phyloP scores from a whole-genome alignment of 208 protist genomes.

The Strigomonas culicis region DNA sequence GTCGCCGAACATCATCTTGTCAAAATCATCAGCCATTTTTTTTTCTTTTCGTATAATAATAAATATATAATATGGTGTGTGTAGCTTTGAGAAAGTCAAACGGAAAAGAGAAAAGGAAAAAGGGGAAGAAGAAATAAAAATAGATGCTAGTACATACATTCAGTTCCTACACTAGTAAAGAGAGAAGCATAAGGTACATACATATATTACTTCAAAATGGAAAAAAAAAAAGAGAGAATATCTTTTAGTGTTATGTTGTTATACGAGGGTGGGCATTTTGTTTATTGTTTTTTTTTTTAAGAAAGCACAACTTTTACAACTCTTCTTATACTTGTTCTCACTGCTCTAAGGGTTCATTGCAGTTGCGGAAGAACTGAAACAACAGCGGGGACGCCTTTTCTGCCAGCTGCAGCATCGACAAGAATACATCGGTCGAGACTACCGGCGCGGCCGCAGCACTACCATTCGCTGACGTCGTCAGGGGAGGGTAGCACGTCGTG shows the following conservation, averaged over 20 bases:
- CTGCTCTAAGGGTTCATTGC: conserved; percentile 52
- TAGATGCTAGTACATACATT: background rate
- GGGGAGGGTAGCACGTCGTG: background rate
- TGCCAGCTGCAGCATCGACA: conserved; percentile 50
- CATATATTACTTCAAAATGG: conserved; percentile 3
- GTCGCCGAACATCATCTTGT: conserved; percentile 34
- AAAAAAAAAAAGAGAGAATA: conserved; percentile 19
- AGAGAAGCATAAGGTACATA: conserved; percentile 3
- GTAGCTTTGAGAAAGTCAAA: conserved; percentile 17
- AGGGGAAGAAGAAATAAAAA: conserved; percentile 3
- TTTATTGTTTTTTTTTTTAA: background rate
- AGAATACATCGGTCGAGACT: conserved; percentile 28
- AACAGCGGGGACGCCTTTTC: conserved; percentile 49
- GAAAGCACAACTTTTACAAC: background rate
- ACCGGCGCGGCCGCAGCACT: background rate
- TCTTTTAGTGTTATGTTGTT: background rate
- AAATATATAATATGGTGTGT: no score
- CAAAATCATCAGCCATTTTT: conserved; percentile 13
- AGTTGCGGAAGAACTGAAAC: conserved; percentile 76
- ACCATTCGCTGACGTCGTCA: no score
- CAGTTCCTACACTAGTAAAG: background rate
- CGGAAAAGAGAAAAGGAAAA: conserved; percentile 15
- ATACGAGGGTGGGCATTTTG: background rate
- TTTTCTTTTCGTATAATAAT: conserved; percentile 7
- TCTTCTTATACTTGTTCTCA: background rate